Conservation (phyloP, 345 rosid species). For the Microcos paniculata region DNA sequence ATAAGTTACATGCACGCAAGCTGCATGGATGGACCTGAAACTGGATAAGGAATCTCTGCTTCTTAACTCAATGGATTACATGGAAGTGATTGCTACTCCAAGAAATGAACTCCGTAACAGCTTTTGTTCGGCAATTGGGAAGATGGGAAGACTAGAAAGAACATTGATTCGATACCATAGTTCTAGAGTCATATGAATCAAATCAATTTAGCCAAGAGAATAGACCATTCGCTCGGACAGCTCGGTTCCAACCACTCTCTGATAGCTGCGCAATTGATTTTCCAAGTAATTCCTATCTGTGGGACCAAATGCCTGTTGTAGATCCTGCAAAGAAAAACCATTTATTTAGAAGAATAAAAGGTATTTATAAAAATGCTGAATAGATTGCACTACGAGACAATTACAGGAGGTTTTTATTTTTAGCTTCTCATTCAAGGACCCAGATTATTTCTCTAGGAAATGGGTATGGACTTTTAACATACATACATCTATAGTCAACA, state of each 20-base stretch:
- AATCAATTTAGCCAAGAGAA: conserved; percentile 44
- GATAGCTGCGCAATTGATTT: conserved; percentile 52
- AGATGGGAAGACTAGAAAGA: neutral
- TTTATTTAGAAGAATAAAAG: conserved; percentile 6
- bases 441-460: neutral
- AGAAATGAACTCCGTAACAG: neutral
- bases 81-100: neutral
- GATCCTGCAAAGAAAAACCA: conserved; percentile 40
- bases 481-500: neutral
- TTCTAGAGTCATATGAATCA: neutral
- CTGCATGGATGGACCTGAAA: neutral
- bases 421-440: neutral
- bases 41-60: neutral
- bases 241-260: conserved; percentile 61
- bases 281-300: conserved; percentile 44
- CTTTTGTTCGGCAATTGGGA: neutral
- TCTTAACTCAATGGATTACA: neutral
- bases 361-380: neutral
- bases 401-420: neutral
- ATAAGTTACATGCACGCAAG: neutral
- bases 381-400: neutral
- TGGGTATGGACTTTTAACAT: neutral
- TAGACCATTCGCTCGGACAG: conserved; percentile 70
- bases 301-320: conserved; percentile 37
- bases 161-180: neutral